A percentile compares a stretch with the other conserved stretches of the same genome.
These are phyloP conservation scores for Candida germanica DNA, from an alignment of 805 yeast species.

Conservation along the genomic window DNA sequence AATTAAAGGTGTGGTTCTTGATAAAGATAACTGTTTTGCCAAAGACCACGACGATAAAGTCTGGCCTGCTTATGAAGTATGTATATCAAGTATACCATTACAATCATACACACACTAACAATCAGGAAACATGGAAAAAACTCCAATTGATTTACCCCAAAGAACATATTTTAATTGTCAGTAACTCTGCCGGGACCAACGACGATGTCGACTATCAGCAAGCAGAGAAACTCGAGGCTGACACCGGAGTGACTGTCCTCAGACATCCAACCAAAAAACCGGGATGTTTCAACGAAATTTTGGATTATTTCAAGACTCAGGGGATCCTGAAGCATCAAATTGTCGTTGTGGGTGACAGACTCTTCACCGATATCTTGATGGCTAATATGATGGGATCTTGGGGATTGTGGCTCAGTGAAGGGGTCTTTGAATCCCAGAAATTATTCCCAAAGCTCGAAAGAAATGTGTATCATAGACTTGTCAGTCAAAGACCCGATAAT, in stretches of 20 bases:
- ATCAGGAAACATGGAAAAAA: constrained; percentile 49
- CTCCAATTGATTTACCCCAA: constrained; percentile 58
- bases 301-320: constrained; percentile 52
- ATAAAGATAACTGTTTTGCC: constrained; percentile 95
- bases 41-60: constrained; percentile 74
- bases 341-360: constrained; percentile 85
- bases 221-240: constrained; percentile 58
- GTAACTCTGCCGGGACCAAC: constrained; percentile 89
- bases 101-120: constrained; percentile 16
- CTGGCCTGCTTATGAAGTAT: constrained; percentile 57
- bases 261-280: constrained; percentile 78
- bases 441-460: constrained; percentile 55
- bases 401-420: constrained; percentile 80
- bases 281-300: constrained; percentile 70
- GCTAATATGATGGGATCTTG: constrained; percentile 90
- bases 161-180: constrained; percentile 68
- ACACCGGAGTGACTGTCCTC: constrained; percentile 67
- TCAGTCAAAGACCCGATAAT: constrained; percentile 14
- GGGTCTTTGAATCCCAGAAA: constrained; percentile 58
- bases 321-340: constrained; percentile 43
- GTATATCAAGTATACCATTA: constrained; percentile 1
- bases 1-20: constrained; percentile 79
- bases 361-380: constrained; percentile 89
- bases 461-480: constrained; percentile 22
- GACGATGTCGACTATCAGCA: constrained; percentile 62